These are phyloP conservation scores for Trametes maxima DNA, from an alignment of 768 basidiomycete species.

Conservation along the genomic window DNA sequence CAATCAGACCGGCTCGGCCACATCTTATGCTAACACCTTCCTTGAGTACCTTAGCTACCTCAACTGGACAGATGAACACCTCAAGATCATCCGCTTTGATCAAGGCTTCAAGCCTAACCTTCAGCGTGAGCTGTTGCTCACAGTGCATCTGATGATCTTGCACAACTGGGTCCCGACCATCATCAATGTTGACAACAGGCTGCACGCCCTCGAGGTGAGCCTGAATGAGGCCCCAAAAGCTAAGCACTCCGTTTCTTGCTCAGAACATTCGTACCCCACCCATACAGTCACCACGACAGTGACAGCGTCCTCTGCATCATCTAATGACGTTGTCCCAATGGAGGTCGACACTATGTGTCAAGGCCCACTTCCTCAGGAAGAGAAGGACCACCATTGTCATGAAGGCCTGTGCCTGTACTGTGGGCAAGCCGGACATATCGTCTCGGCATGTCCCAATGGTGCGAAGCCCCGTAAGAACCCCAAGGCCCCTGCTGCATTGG, in stretches of 20 bases:
- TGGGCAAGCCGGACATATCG: conserved; percentile 32
- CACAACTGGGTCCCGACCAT: not conserved
- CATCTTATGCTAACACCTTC: conserved; percentile 34
- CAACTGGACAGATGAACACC: conserved; percentile 33
- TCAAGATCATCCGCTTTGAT: conserved; percentile 37
- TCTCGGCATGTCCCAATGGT: too few species aligned
- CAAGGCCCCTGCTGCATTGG: conserved; percentile 13
- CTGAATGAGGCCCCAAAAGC: not conserved
- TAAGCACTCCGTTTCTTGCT: not conserved
- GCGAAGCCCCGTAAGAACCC: conserved; percentile 19
- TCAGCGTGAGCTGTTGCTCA: conserved; percentile 24
- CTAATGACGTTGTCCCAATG: conserved; percentile 20
- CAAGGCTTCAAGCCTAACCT: conserved; percentile 34
- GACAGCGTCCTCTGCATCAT: not conserved
- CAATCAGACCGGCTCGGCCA: conserved; percentile 35
- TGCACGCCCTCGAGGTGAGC: conserved; percentile 6
- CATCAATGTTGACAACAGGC: conserved; percentile 12
- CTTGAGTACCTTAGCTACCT: conserved; percentile 32
- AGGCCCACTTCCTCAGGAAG: conserved; percentile 16
- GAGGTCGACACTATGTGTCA: not conserved
- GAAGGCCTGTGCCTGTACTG: conserved; percentile 41
- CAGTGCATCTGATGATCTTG: not conserved
- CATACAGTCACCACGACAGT: not conserved
- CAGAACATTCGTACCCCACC: not conserved
- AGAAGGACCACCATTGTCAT: conserved; percentile 28